phyloP scores from a whole-genome alignment of 352 stramenopile species.

The Thraustochytrium aureum region DNA sequence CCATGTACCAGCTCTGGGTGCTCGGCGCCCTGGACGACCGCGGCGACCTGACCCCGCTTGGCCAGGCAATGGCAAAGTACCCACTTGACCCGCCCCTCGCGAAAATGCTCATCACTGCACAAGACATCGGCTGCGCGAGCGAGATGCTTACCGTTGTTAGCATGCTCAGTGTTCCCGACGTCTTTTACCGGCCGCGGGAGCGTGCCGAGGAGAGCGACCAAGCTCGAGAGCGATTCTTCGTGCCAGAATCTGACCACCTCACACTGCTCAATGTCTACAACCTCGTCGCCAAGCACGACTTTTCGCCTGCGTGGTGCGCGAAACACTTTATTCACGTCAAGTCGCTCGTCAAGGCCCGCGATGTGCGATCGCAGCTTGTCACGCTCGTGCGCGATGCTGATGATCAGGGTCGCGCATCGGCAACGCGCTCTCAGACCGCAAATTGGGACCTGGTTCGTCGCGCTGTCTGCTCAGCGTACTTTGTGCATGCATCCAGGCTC shows the following conservation, averaged over 20 bases:
- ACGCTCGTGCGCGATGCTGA: constrained; percentile 93
- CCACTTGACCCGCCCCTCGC: constrained; percentile 92
- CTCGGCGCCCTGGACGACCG: constrained; percentile 97
- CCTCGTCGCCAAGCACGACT: constrained; percentile 87
- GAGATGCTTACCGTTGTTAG: constrained; percentile 96
- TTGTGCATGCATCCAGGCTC: constrained; percentile 98
- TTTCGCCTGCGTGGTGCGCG: constrained; percentile 89
- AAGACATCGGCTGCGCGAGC: constrained; percentile 85
- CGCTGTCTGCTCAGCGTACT: constrained; percentile 98
- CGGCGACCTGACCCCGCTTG: constrained; percentile 92
- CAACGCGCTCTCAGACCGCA: constrained; percentile 66
- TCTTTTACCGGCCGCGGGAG: constrained; percentile 65
- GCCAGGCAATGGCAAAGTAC: constrained; percentile 97
- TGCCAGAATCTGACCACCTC: constrained; percentile 96
- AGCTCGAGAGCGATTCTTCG: constrained; percentile 97
- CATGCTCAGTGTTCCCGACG: constrained; percentile 92
- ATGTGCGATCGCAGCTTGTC: constrained; percentile 94
- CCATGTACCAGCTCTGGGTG: constrained; percentile 98
- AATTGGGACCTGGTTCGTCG: constrained; percentile 97
- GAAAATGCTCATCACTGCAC: constrained; percentile 95
- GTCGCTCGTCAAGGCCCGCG: constrained; percentile 67
- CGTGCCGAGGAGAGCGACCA: constrained; percentile 96
- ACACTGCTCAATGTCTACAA: constrained; percentile 95
- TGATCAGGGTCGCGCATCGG: neutral
- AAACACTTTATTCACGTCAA: constrained; percentile 98